Evolutionary conservation across 192 early-diverging fungal genomes (phyloP).

Genomic region (Phycomyces blakesleeanus): DNA sequence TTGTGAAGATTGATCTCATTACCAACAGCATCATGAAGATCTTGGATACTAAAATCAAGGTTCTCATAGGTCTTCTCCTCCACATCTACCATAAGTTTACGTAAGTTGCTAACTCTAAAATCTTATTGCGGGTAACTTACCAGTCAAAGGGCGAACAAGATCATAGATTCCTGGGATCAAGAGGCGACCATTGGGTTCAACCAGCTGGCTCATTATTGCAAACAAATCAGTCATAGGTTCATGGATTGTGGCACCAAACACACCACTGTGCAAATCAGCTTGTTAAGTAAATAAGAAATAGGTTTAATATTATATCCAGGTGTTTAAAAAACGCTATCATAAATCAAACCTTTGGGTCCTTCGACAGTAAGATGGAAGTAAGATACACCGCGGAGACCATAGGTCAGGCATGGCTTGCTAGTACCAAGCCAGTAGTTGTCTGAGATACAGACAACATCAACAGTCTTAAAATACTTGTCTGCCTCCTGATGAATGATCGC

Average conservation of each 20-base stretch:
- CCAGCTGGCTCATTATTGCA: constrained; percentile 77
- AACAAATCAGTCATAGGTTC: constrained; percentile 98
- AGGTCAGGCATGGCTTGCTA: constrained; percentile 95
- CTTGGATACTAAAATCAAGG: constrained; percentile 78
- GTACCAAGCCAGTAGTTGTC: constrained; percentile 99
- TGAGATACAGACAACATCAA: constrained; percentile 94
- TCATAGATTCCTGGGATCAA: constrained; percentile 90
- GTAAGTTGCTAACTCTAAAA: no score
- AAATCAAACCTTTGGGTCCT: constrained; percentile 23
- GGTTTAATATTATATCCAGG: no score
- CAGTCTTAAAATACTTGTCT: constrained; percentile 81
- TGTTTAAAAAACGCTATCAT: no score
- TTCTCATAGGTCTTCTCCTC: constrained; percentile 80
- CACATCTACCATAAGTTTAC: no score
- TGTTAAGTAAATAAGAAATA: neutral
- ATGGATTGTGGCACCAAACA: constrained; percentile 93
- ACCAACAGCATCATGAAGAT: constrained; percentile 77
- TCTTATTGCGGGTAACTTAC: constrained; percentile 26
- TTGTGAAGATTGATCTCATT: constrained; percentile 74
- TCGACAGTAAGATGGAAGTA: constrained; percentile 48
- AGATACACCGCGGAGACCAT: constrained; percentile 86
- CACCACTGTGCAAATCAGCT: constrained; percentile 93
- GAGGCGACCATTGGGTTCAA: constrained; percentile 81
- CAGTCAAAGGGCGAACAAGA: constrained; percentile 80
- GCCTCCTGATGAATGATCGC: constrained; percentile 84